Evolutionary conservation across 2,329 filamentous ascomycete species (phyloP).

Genomic region (Aspergillus sclerotialis): DNA sequence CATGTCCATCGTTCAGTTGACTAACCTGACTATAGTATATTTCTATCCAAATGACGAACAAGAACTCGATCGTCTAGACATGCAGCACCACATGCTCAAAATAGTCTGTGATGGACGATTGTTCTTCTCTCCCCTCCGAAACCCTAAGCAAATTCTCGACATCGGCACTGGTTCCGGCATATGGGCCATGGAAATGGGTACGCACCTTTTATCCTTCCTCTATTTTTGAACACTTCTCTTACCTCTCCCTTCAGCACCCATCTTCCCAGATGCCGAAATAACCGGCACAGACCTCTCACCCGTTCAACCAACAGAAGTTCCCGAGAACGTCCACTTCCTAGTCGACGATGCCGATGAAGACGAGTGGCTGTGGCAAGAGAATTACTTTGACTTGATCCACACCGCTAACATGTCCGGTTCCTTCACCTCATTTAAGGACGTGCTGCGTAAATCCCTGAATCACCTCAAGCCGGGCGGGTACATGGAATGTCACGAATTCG

Average conservation of each 20-base stretch:
- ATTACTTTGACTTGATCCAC: conserved; percentile 54
- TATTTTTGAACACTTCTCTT: conserved; percentile 2
- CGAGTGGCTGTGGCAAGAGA: conserved; percentile 50
- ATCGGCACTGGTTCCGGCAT: conserved; percentile 57
- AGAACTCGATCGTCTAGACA: conserved; percentile 50
- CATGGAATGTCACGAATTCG: conserved; percentile 38
- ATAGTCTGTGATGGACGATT: conserved; percentile 39
- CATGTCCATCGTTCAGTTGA: conserved; percentile 7
- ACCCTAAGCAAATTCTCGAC: conserved; percentile 47
- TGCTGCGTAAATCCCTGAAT: conserved; percentile 47
- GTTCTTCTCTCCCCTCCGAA: conserved; percentile 40
- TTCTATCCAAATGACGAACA: conserved; percentile 47
- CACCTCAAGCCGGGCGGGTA: conserved; percentile 53
- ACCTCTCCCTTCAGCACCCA: conserved; percentile 21
- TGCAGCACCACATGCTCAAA: conserved; percentile 50
- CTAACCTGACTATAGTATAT: conserved; percentile 24
- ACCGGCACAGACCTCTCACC: conserved; percentile 62
- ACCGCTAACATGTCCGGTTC: conserved; percentile 52
- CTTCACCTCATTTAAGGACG: conserved; percentile 49
- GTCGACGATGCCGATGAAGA: conserved; percentile 61
- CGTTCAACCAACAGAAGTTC: conserved; percentile 59
- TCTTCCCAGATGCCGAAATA: conserved; percentile 52
- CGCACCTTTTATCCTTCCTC: conserved; percentile 8
- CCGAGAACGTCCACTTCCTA: conserved; percentile 66
- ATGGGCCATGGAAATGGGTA: conserved; percentile 63